Evolutionary conservation across 345 rosid genomes (phyloP).

Genomic region (Conringia planisiliqua): DNA sequence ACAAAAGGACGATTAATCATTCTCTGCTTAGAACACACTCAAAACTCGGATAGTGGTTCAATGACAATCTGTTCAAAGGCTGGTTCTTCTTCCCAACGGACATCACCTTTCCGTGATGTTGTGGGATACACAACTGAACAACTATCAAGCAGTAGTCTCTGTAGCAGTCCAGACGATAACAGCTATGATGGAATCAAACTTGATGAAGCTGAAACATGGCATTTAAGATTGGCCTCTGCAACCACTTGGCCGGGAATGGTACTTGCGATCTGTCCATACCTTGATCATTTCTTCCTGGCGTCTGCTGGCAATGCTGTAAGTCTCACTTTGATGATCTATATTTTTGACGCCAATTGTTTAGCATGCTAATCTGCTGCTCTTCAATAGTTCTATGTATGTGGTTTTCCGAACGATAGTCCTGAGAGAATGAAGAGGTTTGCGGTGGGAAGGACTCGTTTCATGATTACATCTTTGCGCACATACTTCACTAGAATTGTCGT

Average conservation of each 20-base stretch:
- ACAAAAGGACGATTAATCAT: slow-evolving; percentile 87
- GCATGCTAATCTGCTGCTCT: slow-evolving; percentile 21
- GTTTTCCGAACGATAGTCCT: slow-evolving; percentile 67
- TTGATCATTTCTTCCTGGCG: slow-evolving; percentile 81
- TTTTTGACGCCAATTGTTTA: slow-evolving; percentile 21
- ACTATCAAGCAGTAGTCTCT: slow-evolving; percentile 73
- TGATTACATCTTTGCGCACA: slow-evolving; percentile 76
- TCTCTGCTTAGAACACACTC: slow-evolving; percentile 65
- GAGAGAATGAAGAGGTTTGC: slow-evolving; percentile 72
- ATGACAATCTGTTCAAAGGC: slow-evolving; percentile 62
- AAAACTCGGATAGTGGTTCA: slow-evolving; percentile 74
- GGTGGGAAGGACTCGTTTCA: slow-evolving; percentile 82
- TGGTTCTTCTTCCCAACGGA: slow-evolving; percentile 70
- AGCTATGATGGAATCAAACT: slow-evolving; percentile 77
- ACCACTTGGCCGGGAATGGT: slow-evolving; percentile 75
- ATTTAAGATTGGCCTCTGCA: slow-evolving; percentile 56
- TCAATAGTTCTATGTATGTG: slow-evolving; percentile 81
- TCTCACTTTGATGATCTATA: slow-evolving; percentile 21
- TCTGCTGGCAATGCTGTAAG: slow-evolving; percentile 98
- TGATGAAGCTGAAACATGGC: slow-evolving; percentile 87
- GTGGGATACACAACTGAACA: slow-evolving; percentile 67
- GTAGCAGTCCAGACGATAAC: slow-evolving; percentile 82
- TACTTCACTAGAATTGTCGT: slow-evolving; percentile 83
- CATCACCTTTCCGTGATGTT: slow-evolving; percentile 80
- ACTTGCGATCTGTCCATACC: slow-evolving; percentile 92